These are phyloP conservation scores for Ophiostoma australiae DNA, from an alignment of 2,329 filamentous ascomycete species.

Conservation along the genomic window DNA sequence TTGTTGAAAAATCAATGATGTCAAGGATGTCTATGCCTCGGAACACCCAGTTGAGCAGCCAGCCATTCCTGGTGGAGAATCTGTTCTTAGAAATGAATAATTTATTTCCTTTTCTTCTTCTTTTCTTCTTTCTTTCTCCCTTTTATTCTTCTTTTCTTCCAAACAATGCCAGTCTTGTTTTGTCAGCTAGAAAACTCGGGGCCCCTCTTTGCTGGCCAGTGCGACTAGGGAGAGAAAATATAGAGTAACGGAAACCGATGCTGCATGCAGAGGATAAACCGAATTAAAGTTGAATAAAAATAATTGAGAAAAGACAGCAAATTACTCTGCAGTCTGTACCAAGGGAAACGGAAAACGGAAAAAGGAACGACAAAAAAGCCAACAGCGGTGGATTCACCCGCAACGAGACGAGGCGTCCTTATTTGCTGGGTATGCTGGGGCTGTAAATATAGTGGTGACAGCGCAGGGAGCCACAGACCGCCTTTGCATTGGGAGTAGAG, in stretches of 20 bases:
- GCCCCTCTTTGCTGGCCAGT: constrained; percentile 23
- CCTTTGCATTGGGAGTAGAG: background rate
- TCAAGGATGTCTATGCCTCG: constrained; percentile 16
- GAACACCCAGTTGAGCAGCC: background rate
- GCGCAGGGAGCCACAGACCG: background rate
- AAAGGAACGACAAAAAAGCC: background rate
- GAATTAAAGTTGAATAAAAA: constrained; percentile 11
- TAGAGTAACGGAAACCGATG: constrained; percentile 20
- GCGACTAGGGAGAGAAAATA: constrained; percentile 20
- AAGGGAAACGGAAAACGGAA: background rate
- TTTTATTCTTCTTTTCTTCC: background rate
- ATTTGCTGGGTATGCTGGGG: constrained; percentile 7
- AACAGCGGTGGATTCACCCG: constrained; percentile 5
- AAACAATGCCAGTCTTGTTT: background rate
- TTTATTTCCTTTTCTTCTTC: background rate
- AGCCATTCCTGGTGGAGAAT: constrained; percentile 16
- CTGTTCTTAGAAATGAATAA: background rate
- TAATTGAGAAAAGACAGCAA: constrained; percentile 3
- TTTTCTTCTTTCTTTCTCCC: background rate
- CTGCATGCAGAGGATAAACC: constrained; percentile 16
- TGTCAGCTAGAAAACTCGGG: constrained; percentile 18
- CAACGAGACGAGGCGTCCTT: background rate
- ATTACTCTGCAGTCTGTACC: background rate
- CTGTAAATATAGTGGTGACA: background rate
- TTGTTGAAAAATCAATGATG: background rate